phyloP scores from a whole-genome alignment of 2,329 filamentous ascomycete genomes.

The Paracamarosporium sp. region DNA sequence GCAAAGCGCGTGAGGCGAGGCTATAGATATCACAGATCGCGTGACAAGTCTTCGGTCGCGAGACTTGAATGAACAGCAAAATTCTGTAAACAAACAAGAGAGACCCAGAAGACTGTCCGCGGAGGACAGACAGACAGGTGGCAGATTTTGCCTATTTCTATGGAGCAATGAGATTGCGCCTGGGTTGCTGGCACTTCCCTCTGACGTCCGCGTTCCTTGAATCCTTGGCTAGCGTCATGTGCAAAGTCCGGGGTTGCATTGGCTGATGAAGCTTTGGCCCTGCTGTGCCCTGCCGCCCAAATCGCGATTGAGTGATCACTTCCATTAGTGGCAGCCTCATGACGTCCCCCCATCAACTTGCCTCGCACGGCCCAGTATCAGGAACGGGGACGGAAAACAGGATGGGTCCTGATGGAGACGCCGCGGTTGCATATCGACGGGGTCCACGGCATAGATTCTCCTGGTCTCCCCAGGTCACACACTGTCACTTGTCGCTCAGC shows the following conservation, averaged over 20 bases:
- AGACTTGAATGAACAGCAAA: background rate
- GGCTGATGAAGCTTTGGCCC: slow-evolving; percentile 31
- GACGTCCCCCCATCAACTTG: slow-evolving; percentile 29
- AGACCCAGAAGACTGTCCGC: background rate
- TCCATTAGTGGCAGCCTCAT: slow-evolving; percentile 33
- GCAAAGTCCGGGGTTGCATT: slow-evolving; percentile 12
- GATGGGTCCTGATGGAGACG: background rate
- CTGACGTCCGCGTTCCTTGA: slow-evolving; percentile 10
- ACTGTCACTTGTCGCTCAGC: slow-evolving; percentile 3
- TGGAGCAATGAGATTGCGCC: background rate
- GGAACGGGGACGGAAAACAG: slow-evolving; percentile 11
- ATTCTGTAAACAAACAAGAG: background rate
- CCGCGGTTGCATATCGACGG: background rate
- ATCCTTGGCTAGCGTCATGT: slow-evolving; percentile 23
- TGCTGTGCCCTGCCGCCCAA: slow-evolving; percentile 17
- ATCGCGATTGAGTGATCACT: slow-evolving; percentile 38
- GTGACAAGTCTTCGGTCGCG: background rate
- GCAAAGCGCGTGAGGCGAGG: slow-evolving; percentile 3
- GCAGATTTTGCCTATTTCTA: background rate
- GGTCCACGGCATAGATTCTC: background rate
- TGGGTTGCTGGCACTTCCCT: background rate
- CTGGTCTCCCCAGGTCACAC: background rate
- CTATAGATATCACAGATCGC: slow-evolving; percentile 12
- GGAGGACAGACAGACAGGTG: background rate
- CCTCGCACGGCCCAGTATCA: slow-evolving; percentile 10